Base-by-base conservation (phyloP, 495 filamentous ascomycete species). In the Durotheca rogersii region DNA sequence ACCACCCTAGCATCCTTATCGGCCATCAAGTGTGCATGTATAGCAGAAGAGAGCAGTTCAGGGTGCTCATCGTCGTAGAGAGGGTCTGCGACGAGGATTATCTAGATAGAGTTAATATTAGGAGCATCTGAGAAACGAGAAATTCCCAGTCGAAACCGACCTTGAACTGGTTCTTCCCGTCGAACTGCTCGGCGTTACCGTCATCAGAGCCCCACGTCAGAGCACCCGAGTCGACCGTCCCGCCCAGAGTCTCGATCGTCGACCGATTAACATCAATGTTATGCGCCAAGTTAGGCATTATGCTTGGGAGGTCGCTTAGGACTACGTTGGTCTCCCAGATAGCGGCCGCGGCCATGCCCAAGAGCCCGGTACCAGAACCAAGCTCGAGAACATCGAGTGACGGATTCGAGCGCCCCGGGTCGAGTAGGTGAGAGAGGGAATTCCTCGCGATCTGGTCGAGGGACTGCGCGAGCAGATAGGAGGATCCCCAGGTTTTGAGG, bases 401-500 rank as follows among this genome's bases (percentile, higher is more conserved):
- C 37, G 14, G 20, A 16, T 51, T 33, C 35, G 34, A 0, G 39
- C 41, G 31, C 38, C 46, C 38, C 15, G 58, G 14, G 2, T 38
- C 18, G 18, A 78, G 52, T 11, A 78, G 42, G 38, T 75, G 71
- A 1, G 62, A 51, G 7, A 79, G 54, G 7, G 67, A 62, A 0
- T 56, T 57, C 16, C 53, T 47, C 3, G 65, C 58, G 17, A 81
- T 65, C n/a, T 56, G 40, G 3, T 65, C 59, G 2, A 97, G 81
- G 9, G 85, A 83, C 54, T 83, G 87, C 0, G 93, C 86, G 12
- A 98, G 84, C 2, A 94, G 78, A 62, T 88, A 93, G 0, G 89
- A 89, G 0, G 89, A 89, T 0, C 87, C 82, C 91, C 91, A 96
- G 0, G 91, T 96, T 62, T 96, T 96, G 60, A 90, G 78, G 7